These are phyloP conservation scores for Hypericum perforatum DNA, from an alignment of 345 rosid species.

Conservation along the genomic window DNA sequence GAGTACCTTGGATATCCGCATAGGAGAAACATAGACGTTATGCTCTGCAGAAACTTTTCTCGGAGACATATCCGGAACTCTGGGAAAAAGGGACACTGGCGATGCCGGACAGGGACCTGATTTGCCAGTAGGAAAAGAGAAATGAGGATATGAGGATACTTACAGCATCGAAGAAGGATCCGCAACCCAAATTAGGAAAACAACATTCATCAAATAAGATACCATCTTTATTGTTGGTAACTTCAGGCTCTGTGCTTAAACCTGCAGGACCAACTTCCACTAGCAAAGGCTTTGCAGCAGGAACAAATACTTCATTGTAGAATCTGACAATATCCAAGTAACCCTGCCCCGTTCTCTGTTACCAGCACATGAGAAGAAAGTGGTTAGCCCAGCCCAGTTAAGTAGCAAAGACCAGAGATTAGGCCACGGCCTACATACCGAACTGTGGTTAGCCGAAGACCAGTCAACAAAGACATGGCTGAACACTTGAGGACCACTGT, in stretches of 20 bases:
- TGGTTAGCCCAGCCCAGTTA: conserved; percentile 17
- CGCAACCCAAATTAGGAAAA: conserved; percentile 2
- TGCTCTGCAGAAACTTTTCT: conserved; percentile 82
- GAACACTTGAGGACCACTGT: conserved; percentile 84
- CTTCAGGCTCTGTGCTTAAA: conserved; percentile 34
- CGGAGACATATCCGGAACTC: conserved; percentile 94
- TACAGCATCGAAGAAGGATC: neutral
- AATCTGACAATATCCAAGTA: conserved; percentile 85
- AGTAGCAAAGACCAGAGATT: neutral
- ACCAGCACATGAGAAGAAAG: conserved; percentile 12
- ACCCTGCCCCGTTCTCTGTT: conserved; percentile 76
- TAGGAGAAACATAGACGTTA: conserved; percentile 89
- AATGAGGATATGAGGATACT: conserved; percentile 10
- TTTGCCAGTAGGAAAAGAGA: conserved; percentile 9
- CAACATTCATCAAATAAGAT: conserved; percentile 3
- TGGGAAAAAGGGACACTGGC: conserved; percentile 78
- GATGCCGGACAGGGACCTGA: conserved; percentile 81
- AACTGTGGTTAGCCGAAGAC: conserved; percentile 44
- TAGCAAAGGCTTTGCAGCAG: conserved; percentile 72
- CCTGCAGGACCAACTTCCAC: conserved; percentile 72
- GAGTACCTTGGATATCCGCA: conserved; percentile 89
- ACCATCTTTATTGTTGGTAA: conserved; percentile 53
- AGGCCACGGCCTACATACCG: conserved; percentile 30
- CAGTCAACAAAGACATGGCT: conserved; percentile 75
- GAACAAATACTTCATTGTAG: conserved; percentile 83